These are phyloP conservation scores for Typha latifolia DNA, from an alignment of 176 grass and related monocot genomes.

Conservation along the genomic window DNA sequence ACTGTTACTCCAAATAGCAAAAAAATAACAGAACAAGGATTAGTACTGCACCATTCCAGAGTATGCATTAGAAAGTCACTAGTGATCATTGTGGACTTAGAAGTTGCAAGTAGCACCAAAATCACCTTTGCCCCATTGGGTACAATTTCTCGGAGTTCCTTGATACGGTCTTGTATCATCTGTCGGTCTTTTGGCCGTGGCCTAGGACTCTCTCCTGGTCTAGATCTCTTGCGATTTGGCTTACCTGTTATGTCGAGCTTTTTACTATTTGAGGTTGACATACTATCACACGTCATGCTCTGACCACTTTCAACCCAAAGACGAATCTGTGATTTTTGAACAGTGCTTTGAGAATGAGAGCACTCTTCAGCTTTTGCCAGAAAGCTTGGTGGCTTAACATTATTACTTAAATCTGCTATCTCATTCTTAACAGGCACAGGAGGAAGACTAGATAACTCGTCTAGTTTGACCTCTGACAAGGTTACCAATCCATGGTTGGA, in stretches of 20 bases:
- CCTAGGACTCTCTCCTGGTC: constrained; percentile 50
- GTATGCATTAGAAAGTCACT: constrained; percentile 13
- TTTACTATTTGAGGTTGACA: constrained; percentile 64
- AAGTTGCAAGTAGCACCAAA: constrained; percentile 13
- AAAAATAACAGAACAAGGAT: constrained; percentile 17
- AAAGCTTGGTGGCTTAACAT: constrained; percentile 39
- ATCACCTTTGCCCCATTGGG: constrained; percentile 72
- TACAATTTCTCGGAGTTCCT: constrained; percentile 72
- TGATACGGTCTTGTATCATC: constrained; percentile 73
- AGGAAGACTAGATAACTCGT: constrained; percentile 20
- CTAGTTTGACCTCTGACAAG: constrained; percentile 28
- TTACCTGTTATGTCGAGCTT: constrained; percentile 44
- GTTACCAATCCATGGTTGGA: not conserved
- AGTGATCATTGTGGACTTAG: constrained; percentile 17
- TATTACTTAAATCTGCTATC: constrained; percentile 23
- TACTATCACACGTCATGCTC: constrained; percentile 50
- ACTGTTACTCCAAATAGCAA: constrained; percentile 39
- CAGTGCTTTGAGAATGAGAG: constrained; percentile 41
- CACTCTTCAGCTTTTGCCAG: constrained; percentile 31
- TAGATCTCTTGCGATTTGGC: constrained; percentile 55
- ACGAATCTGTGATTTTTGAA: constrained; percentile 62
- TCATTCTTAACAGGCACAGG: constrained; percentile 39
- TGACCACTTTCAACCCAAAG: constrained; percentile 52
- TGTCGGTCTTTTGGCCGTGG: constrained; percentile 74
- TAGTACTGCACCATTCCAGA: constrained; percentile 3